These are phyloP conservation scores for Plectosphaerella plurivora DNA, from an alignment of 2,329 filamentous ascomycete genomes.

Conservation along the genomic window DNA sequence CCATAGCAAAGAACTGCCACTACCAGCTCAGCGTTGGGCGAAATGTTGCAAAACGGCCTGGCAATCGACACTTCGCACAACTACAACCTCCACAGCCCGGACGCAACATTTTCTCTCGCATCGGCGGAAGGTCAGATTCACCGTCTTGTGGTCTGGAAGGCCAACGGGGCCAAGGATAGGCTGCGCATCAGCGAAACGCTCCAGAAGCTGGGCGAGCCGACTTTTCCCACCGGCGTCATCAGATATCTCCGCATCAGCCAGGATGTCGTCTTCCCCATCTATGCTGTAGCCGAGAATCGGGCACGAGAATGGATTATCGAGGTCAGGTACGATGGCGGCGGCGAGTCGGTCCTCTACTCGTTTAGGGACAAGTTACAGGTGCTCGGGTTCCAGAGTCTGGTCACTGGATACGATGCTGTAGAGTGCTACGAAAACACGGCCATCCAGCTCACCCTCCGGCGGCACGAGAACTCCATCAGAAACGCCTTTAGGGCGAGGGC, in stretches of 20 bases:
- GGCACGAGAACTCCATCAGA: neutral
- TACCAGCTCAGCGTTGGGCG: no score
- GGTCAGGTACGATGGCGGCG: constrained; percentile 1
- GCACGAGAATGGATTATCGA: neutral
- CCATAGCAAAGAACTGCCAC: no score
- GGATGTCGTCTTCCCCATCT: constrained; percentile 1
- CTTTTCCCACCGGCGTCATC: neutral
- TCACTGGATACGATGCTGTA: neutral
- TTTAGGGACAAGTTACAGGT: neutral
- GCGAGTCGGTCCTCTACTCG: neutral
- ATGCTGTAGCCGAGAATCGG: neutral
- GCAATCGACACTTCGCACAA: neutral
- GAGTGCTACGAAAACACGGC: neutral
- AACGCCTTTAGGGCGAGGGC: neutral
- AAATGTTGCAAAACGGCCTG: neutral
- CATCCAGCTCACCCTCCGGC: neutral
- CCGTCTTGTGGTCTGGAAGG: neutral
- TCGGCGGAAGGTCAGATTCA: neutral
- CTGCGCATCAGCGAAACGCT: neutral
- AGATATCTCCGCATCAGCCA: neutral
- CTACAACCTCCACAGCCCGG: neutral
- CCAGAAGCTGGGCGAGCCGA: neutral
- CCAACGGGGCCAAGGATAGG: neutral
- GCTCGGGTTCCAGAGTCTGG: neutral
- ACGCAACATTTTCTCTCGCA: neutral